These are phyloP conservation scores for Lachancea dasiensis DNA, from an alignment of 805 yeast genomes.

Conservation along the genomic window DNA sequence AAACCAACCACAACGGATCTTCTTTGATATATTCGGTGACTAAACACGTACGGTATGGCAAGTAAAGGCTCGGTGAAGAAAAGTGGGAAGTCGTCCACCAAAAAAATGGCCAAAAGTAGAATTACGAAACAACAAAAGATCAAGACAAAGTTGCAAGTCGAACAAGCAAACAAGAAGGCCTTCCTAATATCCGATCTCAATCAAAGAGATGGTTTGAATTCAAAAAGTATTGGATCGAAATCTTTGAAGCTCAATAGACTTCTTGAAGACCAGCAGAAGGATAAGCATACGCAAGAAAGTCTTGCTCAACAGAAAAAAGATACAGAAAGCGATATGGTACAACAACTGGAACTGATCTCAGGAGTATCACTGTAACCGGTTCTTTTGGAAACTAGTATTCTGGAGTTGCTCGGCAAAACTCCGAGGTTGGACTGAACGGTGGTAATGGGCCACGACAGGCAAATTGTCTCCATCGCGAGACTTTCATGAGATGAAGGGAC, in stretches of 20 bases:
- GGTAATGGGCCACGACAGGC: too few relatives aligned
- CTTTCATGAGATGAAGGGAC: too few relatives aligned
- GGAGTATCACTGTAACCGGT: constrained; percentile 26
- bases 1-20: too few relatives aligned
- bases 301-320: constrained; percentile 21
- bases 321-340: constrained; percentile 25
- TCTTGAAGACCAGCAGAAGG: constrained; percentile 25
- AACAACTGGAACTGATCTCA: constrained; percentile 32
- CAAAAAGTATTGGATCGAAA: constrained; percentile 1
- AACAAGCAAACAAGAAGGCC: constrained; percentile 21
- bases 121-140: constrained; percentile 17
- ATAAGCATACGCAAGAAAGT: constrained; percentile 19
- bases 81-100: not conserved
- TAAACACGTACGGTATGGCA: constrained; percentile 2
- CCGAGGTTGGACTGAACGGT: too few relatives aligned
- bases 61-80: constrained; percentile 2
- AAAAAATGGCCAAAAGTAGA: constrained; percentile 2
- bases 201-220: constrained; percentile 8
- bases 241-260: constrained; percentile 19
- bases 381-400: not conserved
- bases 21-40: too few relatives aligned
- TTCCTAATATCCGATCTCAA: constrained; percentile 8
- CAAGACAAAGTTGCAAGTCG: constrained; percentile 22
- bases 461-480: too few relatives aligned
- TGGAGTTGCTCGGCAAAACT: too few relatives aligned